Percentiles rank a stretch among this genome's conserved stretches.
Conservation (phyloP, 352 stramenopile species). For the Globisporangium middletonii region DNA sequence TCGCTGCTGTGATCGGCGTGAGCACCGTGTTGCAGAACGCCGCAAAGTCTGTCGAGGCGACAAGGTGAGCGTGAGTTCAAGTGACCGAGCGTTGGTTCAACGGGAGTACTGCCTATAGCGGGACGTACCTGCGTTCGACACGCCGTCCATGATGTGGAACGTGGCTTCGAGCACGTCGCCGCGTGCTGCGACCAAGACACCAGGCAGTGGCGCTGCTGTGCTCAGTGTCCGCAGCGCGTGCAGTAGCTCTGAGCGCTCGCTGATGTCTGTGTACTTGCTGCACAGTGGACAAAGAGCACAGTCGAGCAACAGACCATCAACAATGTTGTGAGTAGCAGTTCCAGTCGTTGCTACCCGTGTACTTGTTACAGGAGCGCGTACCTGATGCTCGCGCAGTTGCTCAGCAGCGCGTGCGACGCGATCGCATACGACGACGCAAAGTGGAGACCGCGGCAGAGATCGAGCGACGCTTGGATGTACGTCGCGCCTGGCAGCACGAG, state of each 20-base stretch:
- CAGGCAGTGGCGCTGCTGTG: constrained; percentile 3
- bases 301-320: neutral
- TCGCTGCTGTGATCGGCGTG: constrained; percentile 20
- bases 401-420: constrained; percentile 41
- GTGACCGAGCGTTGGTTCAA: neutral
- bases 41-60: constrained; percentile 31
- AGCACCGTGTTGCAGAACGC: constrained; percentile 47
- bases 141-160: constrained; percentile 40
- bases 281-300: neutral
- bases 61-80: neutral
- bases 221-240: constrained; percentile 17
- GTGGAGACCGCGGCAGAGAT: constrained; percentile 44
- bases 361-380: constrained; percentile 12
- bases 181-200: constrained; percentile 9
- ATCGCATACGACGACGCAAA: constrained; percentile 36
- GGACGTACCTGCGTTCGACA: constrained; percentile 38
- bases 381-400: constrained; percentile 46
- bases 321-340: neutral
- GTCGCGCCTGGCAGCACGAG: constrained; percentile 41
- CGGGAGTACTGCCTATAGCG: neutral
- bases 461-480: constrained; percentile 36
- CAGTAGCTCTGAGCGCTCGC: constrained; percentile 41
- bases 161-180: constrained; percentile 46
- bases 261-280: constrained; percentile 58
- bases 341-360: neutral